These are phyloP conservation scores for Dactylonectria estremocensis DNA, from an alignment of 2,329 filamentous ascomycete genomes.

Conservation along the genomic window DNA sequence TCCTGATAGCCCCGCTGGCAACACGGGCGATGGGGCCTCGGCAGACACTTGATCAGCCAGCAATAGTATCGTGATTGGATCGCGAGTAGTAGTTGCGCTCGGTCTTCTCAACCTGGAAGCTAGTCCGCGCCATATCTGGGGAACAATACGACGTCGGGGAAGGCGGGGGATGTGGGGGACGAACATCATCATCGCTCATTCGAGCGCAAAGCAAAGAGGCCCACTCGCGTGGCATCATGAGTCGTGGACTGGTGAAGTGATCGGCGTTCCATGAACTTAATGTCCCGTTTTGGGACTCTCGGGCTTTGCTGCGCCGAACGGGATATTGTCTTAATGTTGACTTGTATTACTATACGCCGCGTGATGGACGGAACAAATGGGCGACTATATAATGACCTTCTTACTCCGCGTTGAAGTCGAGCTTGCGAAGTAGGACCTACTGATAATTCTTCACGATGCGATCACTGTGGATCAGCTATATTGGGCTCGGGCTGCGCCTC, in stretches of 20 bases:
- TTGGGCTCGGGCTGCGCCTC: conserved; percentile 15
- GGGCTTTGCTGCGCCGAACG: conserved; percentile 10
- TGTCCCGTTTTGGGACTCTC: background rate
- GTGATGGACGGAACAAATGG: background rate
- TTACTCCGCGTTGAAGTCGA: background rate
- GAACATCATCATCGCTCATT: conserved; percentile 7
- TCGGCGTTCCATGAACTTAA: conserved; percentile 1
- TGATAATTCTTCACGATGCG: conserved; percentile 23
- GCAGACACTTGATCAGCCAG: conserved; percentile 8
- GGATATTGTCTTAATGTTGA: background rate
- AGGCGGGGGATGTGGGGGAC: conserved; percentile 16
- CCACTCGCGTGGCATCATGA: conserved; percentile 21
- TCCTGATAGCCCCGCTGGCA: conserved; percentile 8
- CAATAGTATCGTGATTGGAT: conserved; percentile 19
- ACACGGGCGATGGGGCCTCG: background rate
- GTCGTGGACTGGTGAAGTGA: conserved; percentile 1
- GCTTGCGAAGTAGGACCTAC: background rate
- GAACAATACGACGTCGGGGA: conserved; percentile 15
- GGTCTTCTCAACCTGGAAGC: conserved; percentile 18
- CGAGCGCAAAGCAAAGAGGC: conserved; percentile 25
- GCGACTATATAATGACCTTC: conserved; percentile 5
- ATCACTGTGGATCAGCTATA: conserved; percentile 12
- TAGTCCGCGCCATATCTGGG: conserved; percentile 27
- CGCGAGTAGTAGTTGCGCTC: conserved; percentile 11
- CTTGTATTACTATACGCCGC: background rate